phyloP scores from a whole-genome alignment of 2,329 filamentous ascomycete species.

The Chrysoporthe austroafricana region DNA sequence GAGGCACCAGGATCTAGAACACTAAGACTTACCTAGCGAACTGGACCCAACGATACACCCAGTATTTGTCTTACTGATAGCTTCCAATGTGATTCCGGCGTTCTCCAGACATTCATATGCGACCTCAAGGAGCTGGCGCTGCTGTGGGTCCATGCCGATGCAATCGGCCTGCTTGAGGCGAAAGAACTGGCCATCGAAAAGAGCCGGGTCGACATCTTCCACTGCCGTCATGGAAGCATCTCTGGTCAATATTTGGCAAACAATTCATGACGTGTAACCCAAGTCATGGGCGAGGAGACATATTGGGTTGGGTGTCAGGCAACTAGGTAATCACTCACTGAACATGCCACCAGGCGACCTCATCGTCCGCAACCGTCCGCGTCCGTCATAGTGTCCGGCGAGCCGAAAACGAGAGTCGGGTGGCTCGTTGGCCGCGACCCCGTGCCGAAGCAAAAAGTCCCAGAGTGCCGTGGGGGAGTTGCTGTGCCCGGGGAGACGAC shows the following conservation, averaged over 20 bases:
- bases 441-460: constrained; percentile 40
- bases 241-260: too few relatives aligned
- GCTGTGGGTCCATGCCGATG: constrained; percentile 32
- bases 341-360: constrained; percentile 29
- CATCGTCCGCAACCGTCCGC: constrained; percentile 42
- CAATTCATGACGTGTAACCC: too few relatives aligned
- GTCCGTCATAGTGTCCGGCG: constrained; percentile 42
- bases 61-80: constrained; percentile 7
- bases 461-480: constrained; percentile 41
- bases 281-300: too few relatives aligned
- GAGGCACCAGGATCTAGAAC: too few relatives aligned
- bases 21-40: neutral
- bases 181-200: constrained; percentile 42
- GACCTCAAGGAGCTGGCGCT: constrained; percentile 33
- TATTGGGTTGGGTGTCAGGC: too few relatives aligned
- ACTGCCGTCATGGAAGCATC: constrained; percentile 26
- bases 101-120: constrained; percentile 32
- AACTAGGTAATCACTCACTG: constrained; percentile 6
- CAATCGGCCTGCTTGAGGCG: constrained; percentile 29
- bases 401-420: constrained; percentile 40
- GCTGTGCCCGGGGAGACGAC: constrained; percentile 45
- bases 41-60: constrained; percentile 24
- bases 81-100: constrained; percentile 27
- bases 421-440: constrained; percentile 37
- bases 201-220: constrained; percentile 37